Base-by-base conservation (phyloP, 352 stramenopile species). In the Globisporangium yorkense region DNA sequence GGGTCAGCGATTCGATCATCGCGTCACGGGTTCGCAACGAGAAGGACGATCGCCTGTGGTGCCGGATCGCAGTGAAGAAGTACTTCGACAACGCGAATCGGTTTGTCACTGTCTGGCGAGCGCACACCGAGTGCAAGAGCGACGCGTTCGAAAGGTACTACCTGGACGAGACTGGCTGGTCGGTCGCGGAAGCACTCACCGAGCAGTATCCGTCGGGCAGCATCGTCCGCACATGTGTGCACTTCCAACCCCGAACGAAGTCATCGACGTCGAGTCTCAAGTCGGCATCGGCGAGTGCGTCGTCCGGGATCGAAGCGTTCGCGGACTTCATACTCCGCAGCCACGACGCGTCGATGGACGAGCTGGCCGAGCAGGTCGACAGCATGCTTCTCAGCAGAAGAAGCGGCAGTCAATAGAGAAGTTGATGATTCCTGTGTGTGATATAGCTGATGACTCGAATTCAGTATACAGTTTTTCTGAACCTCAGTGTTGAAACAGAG, bases 81-180 rank as follows among this genome's bases (percentile, higher is more conserved):
- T 27, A 27, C 24, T 27, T 27, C 24, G 24, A 27, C 24, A 27
- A 1, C 24, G 1, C 24, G 24, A 1, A 27, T 27, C 24, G 24
- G 24, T 27, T 27, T 35, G 31, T 35, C 8, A 9, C 31, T 7
- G 45, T 65, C 13, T 65, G 58, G 58, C 58, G 58, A 13, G 35
- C 53, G 20, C 43, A 31, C 10, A 65, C 12, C 18, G 37, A 53
- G 16, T 9, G 37, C 27, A 49, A 52, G 13, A 43, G 5, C 3
- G 48, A 33, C 10, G 18, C 51, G 5, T 57, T 52, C 13, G 27
- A 35, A 35, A 9, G 31, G 31, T 35, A 35, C 31, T 46, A 46
- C 16, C 18, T 20, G 10, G 57, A 63, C 35, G 57, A 63, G 35
- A 63, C 51, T 0, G 57, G 57, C 0, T 63, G 57, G 57, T 47